phyloP scores from a whole-genome alignment of 73 alveolate species.

The Paramecium pentaurelia region DNA sequence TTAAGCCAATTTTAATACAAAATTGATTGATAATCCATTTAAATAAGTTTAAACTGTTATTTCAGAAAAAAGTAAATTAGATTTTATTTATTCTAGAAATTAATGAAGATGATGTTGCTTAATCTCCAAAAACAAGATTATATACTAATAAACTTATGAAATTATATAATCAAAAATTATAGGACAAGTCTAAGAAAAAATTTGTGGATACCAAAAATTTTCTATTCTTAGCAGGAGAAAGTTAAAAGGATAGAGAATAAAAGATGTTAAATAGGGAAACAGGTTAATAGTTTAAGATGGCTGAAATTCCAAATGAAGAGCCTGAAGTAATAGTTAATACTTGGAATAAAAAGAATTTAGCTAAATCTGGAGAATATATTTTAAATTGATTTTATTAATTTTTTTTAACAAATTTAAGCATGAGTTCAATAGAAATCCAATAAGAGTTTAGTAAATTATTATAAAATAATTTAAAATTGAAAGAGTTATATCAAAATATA shows the following conservation, averaged over 20 bases:
- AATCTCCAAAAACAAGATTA: neutral
- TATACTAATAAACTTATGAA: neutral
- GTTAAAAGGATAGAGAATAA: neutral
- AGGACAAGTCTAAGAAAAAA: neutral
- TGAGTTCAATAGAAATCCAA: neutral
- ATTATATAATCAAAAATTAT: neutral
- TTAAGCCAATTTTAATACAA: neutral
- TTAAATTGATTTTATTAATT: neutral
- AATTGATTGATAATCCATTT: slow-evolving; percentile 36
- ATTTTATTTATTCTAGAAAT: neutral
- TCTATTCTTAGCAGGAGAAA: neutral
- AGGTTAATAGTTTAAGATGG: neutral
- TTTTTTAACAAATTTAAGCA: neutral
- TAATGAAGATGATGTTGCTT: neutral
- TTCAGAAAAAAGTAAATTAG: neutral
- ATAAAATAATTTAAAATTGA: neutral
- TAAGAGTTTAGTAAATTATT: neutral
- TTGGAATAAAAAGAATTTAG: slow-evolving; percentile 19
- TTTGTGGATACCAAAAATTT: neutral
- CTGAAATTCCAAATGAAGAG: neutral
- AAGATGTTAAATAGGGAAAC: neutral
- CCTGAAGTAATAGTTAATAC: neutral
- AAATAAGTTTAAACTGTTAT: neutral
- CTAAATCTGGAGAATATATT: slow-evolving; percentile 2
- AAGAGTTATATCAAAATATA: neutral